Conservation (phyloP, 2,329 filamentous ascomycete species). For the Didymella pinodella region DNA sequence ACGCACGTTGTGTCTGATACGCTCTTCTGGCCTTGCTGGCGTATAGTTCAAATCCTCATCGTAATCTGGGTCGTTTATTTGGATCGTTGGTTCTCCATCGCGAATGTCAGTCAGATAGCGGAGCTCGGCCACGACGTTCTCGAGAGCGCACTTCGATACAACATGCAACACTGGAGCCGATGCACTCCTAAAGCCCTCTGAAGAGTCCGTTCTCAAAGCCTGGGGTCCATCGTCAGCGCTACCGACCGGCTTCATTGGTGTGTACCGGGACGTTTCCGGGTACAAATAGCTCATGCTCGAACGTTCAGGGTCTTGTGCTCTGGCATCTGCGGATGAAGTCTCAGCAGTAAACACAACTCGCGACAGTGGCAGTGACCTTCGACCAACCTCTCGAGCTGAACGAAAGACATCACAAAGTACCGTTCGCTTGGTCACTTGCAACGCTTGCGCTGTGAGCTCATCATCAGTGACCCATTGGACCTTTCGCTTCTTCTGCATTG, state of each 20-base stretch:
- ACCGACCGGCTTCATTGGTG: no score
- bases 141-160: neutral
- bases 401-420: neutral
- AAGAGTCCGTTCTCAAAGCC: neutral
- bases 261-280: neutral
- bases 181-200: accelerated
- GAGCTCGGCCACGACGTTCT: neutral
- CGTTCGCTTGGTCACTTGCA: neutral
- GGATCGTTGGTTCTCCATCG: neutral
- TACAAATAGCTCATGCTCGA: neutral
- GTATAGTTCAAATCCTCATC: neutral
- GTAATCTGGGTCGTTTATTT: conserved; percentile 1
- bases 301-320: neutral
- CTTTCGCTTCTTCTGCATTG: neutral
- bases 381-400: neutral
- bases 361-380: neutral
- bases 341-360: neutral
- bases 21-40: neutral
- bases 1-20: neutral
- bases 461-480: neutral
- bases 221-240: neutral
- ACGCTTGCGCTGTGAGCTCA: neutral
- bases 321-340: no score
- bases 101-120: neutral
- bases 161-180: neutral